phyloP scores from a whole-genome alignment of 2,329 filamentous ascomycete species.

The Fusarium sulawesiense region DNA sequence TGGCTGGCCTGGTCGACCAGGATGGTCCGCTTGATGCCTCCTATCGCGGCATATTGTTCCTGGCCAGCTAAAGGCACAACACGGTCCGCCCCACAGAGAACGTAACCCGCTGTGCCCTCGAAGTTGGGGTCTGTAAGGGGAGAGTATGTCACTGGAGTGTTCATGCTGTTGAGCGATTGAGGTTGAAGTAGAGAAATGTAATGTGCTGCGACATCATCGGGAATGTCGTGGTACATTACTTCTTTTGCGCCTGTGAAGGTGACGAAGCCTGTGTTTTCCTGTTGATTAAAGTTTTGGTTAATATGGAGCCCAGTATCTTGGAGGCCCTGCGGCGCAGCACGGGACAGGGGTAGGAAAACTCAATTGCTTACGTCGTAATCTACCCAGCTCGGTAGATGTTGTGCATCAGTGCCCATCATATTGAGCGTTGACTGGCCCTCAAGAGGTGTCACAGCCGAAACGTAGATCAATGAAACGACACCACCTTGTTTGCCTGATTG shows the following conservation, averaged over 20 bases:
- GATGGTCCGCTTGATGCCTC: background rate
- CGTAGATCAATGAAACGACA: constrained; percentile 21
- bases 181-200: background rate
- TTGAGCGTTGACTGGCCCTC: constrained; percentile 2
- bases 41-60: constrained; percentile 7
- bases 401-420: constrained; percentile 8
- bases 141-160: constrained; percentile 5
- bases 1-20: constrained; percentile 8
- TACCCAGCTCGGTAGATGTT: background rate
- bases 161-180: constrained; percentile 2
- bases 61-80: constrained; percentile 1
- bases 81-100: constrained; percentile 7
- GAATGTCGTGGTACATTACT: constrained; percentile 14
- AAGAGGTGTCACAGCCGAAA: constrained; percentile 8
- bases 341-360: background rate
- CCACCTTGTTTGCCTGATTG: constrained; percentile 15
- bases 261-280: constrained; percentile 10
- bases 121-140: constrained; percentile 4
- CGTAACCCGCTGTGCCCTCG: background rate
- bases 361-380: background rate
- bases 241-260: background rate
- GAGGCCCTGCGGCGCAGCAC: background rate
- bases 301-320: no score
- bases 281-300: background rate
- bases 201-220: background rate